These are phyloP conservation scores for Juncus effusus DNA, from an alignment of 176 grass and related monocot genomes.

Conservation along the genomic window DNA sequence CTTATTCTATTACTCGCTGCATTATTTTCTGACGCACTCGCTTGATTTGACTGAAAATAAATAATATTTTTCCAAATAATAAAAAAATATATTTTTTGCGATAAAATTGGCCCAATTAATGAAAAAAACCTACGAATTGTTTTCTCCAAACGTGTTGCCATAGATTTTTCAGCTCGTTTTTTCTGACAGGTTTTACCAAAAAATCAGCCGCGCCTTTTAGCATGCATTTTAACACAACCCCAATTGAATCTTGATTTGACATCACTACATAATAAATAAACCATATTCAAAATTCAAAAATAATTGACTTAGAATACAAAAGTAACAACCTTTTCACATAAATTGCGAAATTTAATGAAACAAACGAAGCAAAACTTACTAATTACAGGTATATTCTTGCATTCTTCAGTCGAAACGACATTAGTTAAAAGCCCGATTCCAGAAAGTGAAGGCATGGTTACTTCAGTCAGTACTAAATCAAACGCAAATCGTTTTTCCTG, in stretches of 20 bases:
- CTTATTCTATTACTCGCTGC: constrained; percentile 75
- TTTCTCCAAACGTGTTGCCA: constrained; percentile 99
- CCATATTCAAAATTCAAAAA: constrained; percentile 13
- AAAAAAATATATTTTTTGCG: neutral
- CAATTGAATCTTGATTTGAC: constrained; percentile 93
- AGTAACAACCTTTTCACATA: neutral
- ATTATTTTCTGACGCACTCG: constrained; percentile 70
- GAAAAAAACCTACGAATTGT: constrained; percentile 65
- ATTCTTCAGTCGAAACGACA: constrained; percentile 63
- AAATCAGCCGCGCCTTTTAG: constrained; percentile 91
- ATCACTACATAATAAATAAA: constrained; percentile 57
- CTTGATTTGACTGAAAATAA: constrained; percentile 54
- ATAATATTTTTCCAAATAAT: neutral
- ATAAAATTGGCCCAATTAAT: constrained; percentile 4
- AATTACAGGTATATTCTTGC: constrained; percentile 91
- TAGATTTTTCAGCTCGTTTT: constrained; percentile 88
- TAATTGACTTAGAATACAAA: neutral
- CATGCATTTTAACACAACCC: constrained; percentile 92
- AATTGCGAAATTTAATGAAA: neutral
- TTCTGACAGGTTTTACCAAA: constrained; percentile 87
- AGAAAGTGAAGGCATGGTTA: constrained; percentile 83
- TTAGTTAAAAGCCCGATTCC: constrained; percentile 81
- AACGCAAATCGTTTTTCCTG: constrained; percentile 54
- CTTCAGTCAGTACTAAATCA: constrained; percentile 95
- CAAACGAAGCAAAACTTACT: constrained; percentile 40